Conservation (phyloP, 306 rosid genomes). For the Rosa chinensis region DNA sequence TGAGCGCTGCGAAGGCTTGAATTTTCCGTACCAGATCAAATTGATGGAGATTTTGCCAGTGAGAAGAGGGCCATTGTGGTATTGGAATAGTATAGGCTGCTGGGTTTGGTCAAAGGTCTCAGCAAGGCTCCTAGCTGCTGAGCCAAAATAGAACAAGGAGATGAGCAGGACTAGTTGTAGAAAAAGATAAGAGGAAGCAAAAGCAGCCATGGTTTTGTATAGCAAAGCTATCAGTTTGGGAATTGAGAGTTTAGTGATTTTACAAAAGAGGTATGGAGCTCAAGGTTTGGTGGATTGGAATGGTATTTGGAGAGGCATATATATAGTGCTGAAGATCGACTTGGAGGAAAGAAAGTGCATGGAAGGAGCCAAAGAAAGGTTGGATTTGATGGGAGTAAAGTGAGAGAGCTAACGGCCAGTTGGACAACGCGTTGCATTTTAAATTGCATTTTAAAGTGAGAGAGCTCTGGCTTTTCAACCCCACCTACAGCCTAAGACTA, state of each 20-base stretch:
- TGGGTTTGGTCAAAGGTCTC: slow-evolving; percentile 34
- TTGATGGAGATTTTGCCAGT: slow-evolving; percentile 49
- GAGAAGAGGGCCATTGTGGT: slow-evolving; percentile 79
- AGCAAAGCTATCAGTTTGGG: not conserved
- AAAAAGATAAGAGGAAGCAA: not conserved
- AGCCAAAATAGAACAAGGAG: slow-evolving; percentile 32
- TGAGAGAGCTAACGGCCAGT: not conserved
- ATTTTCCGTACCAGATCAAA: slow-evolving; percentile 75
- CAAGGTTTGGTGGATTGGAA: too few species aligned
- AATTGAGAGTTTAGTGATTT: too few species aligned
- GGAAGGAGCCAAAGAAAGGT: not conserved
- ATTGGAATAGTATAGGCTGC: slow-evolving; percentile 45
- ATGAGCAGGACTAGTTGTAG: slow-evolving; percentile 18
- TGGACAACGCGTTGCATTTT: slow-evolving; percentile 2
- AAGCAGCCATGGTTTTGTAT: slow-evolving; percentile 17
- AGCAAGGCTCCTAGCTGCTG: slow-evolving; percentile 47
- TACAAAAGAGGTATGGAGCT: too few species aligned
- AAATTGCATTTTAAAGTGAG: not conserved
- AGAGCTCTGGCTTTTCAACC: slow-evolving; percentile 34
- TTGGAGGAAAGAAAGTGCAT: not conserved
- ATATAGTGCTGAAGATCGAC: not conserved
- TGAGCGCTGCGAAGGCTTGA: slow-evolving; percentile 62
- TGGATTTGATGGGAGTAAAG: not conserved
- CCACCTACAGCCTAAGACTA: not conserved
- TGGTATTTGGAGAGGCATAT: too few species aligned